Base-by-base conservation (phyloP, 768 basidiomycete genomes). In the Melanogaster broomeanus region DNA sequence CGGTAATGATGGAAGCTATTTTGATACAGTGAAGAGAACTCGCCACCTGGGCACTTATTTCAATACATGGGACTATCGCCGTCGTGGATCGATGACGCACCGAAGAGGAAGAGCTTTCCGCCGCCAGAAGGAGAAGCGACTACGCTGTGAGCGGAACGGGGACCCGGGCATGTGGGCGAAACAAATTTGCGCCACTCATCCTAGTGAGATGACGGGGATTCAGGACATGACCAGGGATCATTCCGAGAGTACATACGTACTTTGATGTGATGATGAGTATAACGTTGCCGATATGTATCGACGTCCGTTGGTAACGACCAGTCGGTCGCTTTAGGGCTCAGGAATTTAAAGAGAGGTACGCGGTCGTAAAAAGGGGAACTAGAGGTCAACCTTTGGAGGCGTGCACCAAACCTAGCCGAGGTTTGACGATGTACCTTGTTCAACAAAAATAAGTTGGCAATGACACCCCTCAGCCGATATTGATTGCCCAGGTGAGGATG, bases 141-240 rank as follows among this genome's bases (percentile, higher is more conserved):
- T 4, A 90, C 83, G 10, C 89, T 88, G 66, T 96, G 93, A 0
- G 93, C 93, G 9, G 87, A 90, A 37, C 93, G 79, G 3, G 93
- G 93, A 2, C 90, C 90, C 0, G 94, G 94, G 58, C 88, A 90
- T 0, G 86, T 91, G 12, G 83, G 86, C 0, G 89, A 91, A 24
- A 92, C 76, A 56, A 91, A 94, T 60, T 82, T 84, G 10, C 88
- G 79, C 93, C 93, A 96, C 75, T 96, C 93, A 60, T 94, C 85
- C 83, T 88, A 33, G 25, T 8, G 44, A 18, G 38, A 34, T 28
- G 3, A 21, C 24, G 18, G 6, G 41, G 33, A 18, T n/a, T n/a
- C n/a, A 27, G 9, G 18, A 10, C 13, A 9, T 33, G 4, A 25
- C 35, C 19, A 25, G 21, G 10, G 18, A n/a, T 39, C 31, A 28